phyloP scores from a whole-genome alignment of 2,329 filamentous ascomycete species.

The Colletotrichum camelliae region DNA sequence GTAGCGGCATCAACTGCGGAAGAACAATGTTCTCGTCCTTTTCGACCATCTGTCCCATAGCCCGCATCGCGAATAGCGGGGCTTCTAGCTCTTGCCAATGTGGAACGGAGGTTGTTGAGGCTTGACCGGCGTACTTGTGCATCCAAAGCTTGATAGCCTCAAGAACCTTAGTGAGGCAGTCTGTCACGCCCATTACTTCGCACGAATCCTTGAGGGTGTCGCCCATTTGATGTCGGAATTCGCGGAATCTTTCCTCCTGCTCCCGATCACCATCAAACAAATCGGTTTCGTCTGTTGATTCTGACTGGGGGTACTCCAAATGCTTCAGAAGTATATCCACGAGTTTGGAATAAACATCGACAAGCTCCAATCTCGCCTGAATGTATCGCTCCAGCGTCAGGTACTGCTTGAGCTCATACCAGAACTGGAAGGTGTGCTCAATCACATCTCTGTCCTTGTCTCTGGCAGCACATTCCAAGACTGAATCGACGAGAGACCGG shows the following conservation, averaged over 20 bases:
- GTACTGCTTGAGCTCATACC: constrained; percentile 98
- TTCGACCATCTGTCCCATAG: constrained; percentile 96
- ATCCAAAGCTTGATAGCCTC: constrained; percentile 89
- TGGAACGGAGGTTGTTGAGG: constrained; percentile 76
- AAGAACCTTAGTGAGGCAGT: constrained; percentile 90
- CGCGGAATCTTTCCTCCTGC: constrained; percentile 94
- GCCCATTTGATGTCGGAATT: constrained; percentile 96
- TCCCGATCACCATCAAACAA: constrained; percentile 96
- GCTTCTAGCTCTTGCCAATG: constrained; percentile 98
- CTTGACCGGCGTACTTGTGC: constrained; percentile 77
- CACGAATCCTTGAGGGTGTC: constrained; percentile 97
- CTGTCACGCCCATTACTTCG: constrained; percentile 91
- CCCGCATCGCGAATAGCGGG: constrained; percentile 91
- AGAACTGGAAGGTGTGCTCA: constrained; percentile 93
- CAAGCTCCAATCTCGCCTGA: constrained; percentile 75
- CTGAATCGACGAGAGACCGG: constrained; percentile 82
- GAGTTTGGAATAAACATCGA: constrained; percentile 85
- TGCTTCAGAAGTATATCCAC: constrained; percentile 94
- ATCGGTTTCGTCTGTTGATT: constrained; percentile 76
- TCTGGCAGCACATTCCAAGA: constrained; percentile 88
- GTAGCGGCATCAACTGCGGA: constrained; percentile 88
- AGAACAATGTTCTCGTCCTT: constrained; percentile 86
- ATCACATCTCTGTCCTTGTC: constrained; percentile 92
- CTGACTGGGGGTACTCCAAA: constrained; percentile 82
- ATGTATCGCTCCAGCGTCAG: constrained; percentile 90